Evolutionary conservation across 1,139 yeast species (phyloP).

Genomic region (Saccharomycopsis crataegensis): DNA sequence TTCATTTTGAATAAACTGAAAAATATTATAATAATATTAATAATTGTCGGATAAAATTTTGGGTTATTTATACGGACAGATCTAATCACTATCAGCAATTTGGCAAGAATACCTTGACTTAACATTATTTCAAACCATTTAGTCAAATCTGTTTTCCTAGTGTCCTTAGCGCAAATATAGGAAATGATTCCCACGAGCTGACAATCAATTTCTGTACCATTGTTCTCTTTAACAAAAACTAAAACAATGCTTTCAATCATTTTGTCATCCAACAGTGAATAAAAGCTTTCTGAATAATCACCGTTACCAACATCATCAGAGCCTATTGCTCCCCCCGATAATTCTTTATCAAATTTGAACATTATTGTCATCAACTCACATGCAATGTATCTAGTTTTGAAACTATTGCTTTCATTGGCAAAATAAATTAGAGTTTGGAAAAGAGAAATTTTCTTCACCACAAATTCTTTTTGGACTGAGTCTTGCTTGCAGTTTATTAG

Average conservation of each 20-base stretch:
- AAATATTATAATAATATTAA: constrained; percentile 14
- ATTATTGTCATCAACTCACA: constrained; percentile 17
- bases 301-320: neutral
- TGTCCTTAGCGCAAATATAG: constrained; percentile 10
- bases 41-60: constrained; percentile 6
- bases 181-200: constrained; percentile 12
- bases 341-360: constrained; percentile 13
- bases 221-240: constrained; percentile 7
- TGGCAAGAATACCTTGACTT: constrained; percentile 3
- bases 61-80: constrained; percentile 5
- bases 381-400: constrained; percentile 16
- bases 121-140: constrained; percentile 14
- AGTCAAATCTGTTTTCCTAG: neutral
- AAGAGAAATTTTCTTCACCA: constrained; percentile 8
- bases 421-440: constrained; percentile 10
- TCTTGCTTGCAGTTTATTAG: constrained; percentile 15
- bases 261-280: constrained; percentile 6
- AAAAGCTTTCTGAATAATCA: constrained; percentile 1
- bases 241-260: constrained; percentile 5
- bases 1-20: constrained; percentile 11
- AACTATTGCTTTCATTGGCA: constrained; percentile 2
- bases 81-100: constrained; percentile 4
- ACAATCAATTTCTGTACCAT: constrained; percentile 16
- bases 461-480: constrained; percentile 8
- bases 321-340: neutral